Evolutionary conservation across 805 yeast genomes (phyloP).

Genomic region (Isabelozyma heimii): DNA sequence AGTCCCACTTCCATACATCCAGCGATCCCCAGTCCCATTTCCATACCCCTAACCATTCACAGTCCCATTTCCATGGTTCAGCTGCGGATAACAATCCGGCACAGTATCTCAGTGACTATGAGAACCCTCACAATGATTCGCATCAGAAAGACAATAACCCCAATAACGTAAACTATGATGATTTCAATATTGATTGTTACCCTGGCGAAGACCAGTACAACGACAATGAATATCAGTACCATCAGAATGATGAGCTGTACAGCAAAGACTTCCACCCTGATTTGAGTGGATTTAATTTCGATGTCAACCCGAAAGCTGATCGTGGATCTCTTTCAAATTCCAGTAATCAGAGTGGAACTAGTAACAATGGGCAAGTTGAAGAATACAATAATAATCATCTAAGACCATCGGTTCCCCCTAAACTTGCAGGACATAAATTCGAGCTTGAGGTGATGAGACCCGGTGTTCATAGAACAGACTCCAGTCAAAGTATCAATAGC

Average conservation of each 20-base stretch:
- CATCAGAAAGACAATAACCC: not conserved
- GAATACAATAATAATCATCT: not conserved
- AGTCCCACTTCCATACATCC: too few relatives aligned
- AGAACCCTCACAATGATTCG: not conserved
- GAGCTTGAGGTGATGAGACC: slow-evolving; percentile 7
- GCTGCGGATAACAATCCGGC: not conserved
- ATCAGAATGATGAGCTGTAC: not conserved
- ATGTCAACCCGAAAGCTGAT: slow-evolving; percentile 7
- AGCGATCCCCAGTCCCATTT: too few relatives aligned
- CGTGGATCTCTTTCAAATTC: not conserved
- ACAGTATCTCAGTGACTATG: slow-evolving; percentile 1
- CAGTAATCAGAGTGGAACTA: not conserved
- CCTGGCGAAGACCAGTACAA: not conserved
- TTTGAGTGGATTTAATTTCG: slow-evolving; percentile 19
- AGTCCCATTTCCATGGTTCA: too few relatives aligned
- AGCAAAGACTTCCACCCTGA: slow-evolving; percentile 9
- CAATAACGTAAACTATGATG: not conserved
- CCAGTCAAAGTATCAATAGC: slow-evolving; percentile 12
- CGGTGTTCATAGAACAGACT: slow-evolving; percentile 10
- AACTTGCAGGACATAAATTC: not conserved
- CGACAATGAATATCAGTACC: not conserved
- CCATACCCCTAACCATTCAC: too few relatives aligned
- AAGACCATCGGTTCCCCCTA: not conserved
- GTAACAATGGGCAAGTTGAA: not conserved
- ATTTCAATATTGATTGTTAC: not conserved